phyloP scores from a whole-genome alignment of 2,329 filamentous ascomycete species.

The Stenocarpella maydis region DNA sequence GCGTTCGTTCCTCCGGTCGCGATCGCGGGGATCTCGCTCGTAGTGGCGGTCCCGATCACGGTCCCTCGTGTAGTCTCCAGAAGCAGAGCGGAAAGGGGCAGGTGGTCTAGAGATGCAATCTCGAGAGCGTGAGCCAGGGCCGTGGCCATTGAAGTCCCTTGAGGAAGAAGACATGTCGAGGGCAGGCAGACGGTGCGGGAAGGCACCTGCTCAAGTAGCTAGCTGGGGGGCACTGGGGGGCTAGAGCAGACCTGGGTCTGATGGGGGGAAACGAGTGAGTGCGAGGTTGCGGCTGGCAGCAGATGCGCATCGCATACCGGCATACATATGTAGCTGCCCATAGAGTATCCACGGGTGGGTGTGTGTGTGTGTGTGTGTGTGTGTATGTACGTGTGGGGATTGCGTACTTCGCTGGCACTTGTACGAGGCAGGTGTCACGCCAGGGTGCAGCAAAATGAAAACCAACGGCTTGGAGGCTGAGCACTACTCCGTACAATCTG shows the following conservation, averaged over 20 bases:
- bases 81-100: not conserved
- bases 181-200: not conserved
- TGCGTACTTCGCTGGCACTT: not conserved
- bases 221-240: not conserved
- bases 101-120: conserved; percentile 7
- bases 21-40: conserved; percentile 9
- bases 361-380: too few species aligned
- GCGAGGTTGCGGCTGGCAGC: not conserved
- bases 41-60: not conserved
- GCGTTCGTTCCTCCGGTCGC: conserved; percentile 16
- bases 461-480: not conserved
- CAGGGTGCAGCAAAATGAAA: not conserved
- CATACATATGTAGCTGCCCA: not conserved
- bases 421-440: not conserved
- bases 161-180: conserved; percentile 27
- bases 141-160: conserved; percentile 11
- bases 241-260: not conserved
- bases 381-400: not conserved
- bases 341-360: too few species aligned
- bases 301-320: not conserved
- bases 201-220: conserved; percentile 17
- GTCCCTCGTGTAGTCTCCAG: conserved; percentile 9
- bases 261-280: not conserved
- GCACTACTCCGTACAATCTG: too few species aligned
- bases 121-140: conserved; percentile 5